Percentiles rank a stretch among this genome's conserved stretches.
Evolutionary conservation across 352 stramenopile genomes (phyloP).

Genomic region (Phytopythium montanum): DNA sequence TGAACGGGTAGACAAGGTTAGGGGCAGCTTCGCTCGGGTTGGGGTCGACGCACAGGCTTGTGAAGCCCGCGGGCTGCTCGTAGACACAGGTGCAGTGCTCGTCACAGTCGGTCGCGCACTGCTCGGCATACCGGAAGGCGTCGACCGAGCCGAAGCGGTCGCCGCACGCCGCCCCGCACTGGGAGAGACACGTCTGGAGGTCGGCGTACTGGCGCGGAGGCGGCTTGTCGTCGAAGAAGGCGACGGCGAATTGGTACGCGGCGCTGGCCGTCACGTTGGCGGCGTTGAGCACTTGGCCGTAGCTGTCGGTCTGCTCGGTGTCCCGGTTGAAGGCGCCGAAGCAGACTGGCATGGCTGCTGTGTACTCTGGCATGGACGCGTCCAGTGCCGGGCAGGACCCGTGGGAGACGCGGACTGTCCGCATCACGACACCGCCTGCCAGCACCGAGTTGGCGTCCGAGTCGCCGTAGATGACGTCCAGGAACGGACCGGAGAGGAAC

Average conservation of each 20-base stretch:
- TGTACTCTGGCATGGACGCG: conserved; percentile 52
- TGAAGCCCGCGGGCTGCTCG: conserved; percentile 43
- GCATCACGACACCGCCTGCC: conserved; percentile 47
- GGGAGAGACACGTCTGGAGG: conserved; percentile 47
- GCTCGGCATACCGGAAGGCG: conserved; percentile 37
- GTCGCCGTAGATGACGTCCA: conserved; percentile 48
- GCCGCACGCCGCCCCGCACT: conserved; percentile 41
- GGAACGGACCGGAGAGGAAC: conserved; percentile 59
- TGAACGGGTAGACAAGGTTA: conserved; percentile 42
- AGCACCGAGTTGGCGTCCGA: conserved; percentile 36
- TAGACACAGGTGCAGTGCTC: conserved; percentile 73
- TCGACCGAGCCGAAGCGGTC: conserved; percentile 52
- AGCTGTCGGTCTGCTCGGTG: conserved; percentile 38
- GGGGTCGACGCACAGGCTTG: conserved; percentile 33
- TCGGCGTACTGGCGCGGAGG: conserved; percentile 44
- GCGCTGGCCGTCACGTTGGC: conserved; percentile 35
- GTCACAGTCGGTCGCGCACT: conserved; percentile 40
- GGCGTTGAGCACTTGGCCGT: conserved; percentile 61
- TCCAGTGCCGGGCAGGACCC: conserved; percentile 44
- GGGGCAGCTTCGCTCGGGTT: conserved; percentile 51
- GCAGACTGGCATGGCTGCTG: conserved; percentile 56
- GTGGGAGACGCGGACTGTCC: conserved; percentile 49
- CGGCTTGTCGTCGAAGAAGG: conserved; percentile 40
- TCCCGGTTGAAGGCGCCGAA: conserved; percentile 39
- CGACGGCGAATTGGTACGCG: conserved; percentile 37